Evolutionary conservation across 106 monocot species (phyloP), one percentile per base, ranked within the genome.

Genomic region (Iris macrosiphon): DNA sequence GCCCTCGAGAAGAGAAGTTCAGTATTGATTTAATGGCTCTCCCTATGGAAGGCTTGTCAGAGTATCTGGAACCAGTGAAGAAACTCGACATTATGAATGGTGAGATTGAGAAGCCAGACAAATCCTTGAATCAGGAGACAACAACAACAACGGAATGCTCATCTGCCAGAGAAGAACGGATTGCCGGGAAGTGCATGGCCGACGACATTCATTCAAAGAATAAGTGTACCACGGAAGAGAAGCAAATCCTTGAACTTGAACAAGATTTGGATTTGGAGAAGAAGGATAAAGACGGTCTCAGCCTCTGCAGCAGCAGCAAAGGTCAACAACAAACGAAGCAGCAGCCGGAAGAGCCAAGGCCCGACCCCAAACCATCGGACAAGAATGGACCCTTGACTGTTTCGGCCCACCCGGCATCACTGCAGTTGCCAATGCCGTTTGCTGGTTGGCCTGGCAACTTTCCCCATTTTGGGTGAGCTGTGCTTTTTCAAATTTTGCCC

Each of bases 1-100:
- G 20, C 35, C 65, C 57, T 8, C 57, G 61, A 37, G 63, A 73
- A 23, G 79, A 76, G 59, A 91, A 83, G 45, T 87, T 98, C 48
- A 75, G 69, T 43, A 73, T 98, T 57, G 96, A 98, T 82, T 74
- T 87, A 24, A 90, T 98, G 96, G 96, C 82, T 68, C 85, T 85
- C 23, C 71, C 77, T n/a, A 67, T 53, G 42, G 90, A 90, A 51
- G 60, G 59, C 61, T 34, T 26, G 3, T 59, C 42, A 23, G 68
- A 74, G 33, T 29, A 64, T 37, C 2, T n/a, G 57, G 53, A 27
- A 3, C 33, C 69, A 44, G 73, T 72, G 37, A 74, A 55, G 26
- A 83, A 90, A 21, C 55, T 64, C 2, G 71, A 68, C 27, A 28
- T 34, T 14, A 43, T 33, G 6, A 78, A 77, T 58, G 67, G 42